A percentile compares a stretch with the other conserved stretches of the same genome.
Conservation (phyloP, 1,284 basidiomycete genomes). For the Anthracocystis walkeri region DNA sequence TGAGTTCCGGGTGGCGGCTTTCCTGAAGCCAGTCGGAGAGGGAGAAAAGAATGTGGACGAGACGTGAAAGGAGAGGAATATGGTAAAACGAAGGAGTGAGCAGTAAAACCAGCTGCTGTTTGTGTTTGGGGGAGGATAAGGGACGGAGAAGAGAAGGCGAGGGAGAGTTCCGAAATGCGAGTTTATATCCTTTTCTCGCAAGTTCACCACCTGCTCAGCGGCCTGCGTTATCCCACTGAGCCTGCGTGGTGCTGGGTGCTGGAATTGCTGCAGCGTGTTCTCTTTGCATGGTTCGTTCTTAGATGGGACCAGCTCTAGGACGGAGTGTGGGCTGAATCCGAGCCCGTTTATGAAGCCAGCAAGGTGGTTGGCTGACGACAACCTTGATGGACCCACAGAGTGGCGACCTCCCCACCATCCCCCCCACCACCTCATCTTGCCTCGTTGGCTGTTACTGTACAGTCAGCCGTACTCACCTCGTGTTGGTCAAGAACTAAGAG, state of each 20-base stretch:
- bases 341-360: neutral
- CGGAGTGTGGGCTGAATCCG: too few relatives aligned
- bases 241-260: too few relatives aligned
- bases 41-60: constrained; percentile 1
- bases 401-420: neutral
- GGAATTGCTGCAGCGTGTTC: too few relatives aligned
- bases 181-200: neutral
- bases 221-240: neutral
- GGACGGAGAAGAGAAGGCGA: neutral
- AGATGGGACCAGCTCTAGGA: too few relatives aligned
- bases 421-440: neutral
- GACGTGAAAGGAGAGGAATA: neutral
- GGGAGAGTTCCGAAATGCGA: neutral
- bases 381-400: too few relatives aligned
- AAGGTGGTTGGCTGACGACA: too few relatives aligned
- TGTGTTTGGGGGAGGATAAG: neutral
- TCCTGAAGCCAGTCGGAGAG: neutral
- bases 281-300: too few relatives aligned
- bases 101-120: neutral
- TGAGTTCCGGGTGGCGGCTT: neutral
- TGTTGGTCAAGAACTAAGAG: too few relatives aligned
- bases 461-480: too few relatives aligned
- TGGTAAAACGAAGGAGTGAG: neutral
- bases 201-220: neutral
- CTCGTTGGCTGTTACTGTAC: too few relatives aligned